Conservation (phyloP, 495 filamentous ascomycete genomes). For the Neurospora intermedia region DNA sequence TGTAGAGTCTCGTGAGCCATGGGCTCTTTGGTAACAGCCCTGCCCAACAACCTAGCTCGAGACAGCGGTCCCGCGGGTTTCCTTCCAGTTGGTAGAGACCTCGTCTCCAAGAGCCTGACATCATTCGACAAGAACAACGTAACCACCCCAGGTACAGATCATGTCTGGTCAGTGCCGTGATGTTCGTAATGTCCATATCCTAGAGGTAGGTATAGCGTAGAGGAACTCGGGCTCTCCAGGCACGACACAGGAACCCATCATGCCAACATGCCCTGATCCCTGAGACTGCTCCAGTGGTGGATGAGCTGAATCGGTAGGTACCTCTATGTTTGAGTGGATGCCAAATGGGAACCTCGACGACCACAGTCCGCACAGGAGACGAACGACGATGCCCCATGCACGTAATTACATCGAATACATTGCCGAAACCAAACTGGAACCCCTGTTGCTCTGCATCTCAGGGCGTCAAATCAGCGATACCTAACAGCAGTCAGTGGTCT, state of each 20-base stretch:
- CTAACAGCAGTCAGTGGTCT: neutral
- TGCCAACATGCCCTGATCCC: neutral
- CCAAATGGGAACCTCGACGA: neutral
- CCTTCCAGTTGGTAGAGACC: neutral
- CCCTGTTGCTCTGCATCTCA: neutral
- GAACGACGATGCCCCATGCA: neutral
- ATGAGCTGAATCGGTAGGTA: neutral
- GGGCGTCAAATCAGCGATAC: neutral
- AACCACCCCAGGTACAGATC: neutral
- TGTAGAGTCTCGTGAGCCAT: neutral
- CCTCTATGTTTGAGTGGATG: neutral
- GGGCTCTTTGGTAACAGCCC: neutral
- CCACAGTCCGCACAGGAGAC: neutral
- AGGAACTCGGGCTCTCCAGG: neutral
- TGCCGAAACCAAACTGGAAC: neutral
- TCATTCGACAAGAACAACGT: neutral
- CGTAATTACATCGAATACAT: neutral
- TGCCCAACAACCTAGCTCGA: too few species aligned
- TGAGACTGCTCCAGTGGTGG: neutral
- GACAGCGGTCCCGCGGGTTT: too few species aligned
- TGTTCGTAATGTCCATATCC: neutral
- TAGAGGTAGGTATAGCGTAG: neutral
- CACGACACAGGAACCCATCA: neutral
- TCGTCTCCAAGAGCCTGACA: neutral
- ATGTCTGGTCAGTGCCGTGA: neutral